Evolutionary conservation across 768 basidiomycete species (phyloP).

Genomic region (Podaxis mareebaensis): DNA sequence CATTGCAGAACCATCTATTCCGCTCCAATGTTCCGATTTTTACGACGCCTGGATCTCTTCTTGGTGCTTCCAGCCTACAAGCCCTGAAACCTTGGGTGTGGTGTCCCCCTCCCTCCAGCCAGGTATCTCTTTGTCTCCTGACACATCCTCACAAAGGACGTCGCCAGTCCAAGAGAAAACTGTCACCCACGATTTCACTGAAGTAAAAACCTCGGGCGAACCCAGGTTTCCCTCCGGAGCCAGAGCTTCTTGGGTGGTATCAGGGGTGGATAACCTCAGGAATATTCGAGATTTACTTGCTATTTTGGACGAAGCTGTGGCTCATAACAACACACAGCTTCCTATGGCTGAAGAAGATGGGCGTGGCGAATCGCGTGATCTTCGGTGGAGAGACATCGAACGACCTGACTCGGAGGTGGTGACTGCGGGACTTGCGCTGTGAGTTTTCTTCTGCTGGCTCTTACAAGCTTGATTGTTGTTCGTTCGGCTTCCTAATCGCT

Average conservation of each 20-base stretch:
- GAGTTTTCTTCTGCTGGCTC: background rate
- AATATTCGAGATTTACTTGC: constrained; percentile 9
- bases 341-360: background rate
- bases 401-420: background rate
- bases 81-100: background rate
- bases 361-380: background rate
- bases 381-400: background rate
- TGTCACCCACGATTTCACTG: background rate
- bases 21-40: constrained; percentile 3
- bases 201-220: background rate
- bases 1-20: background rate
- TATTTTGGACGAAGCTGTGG: constrained; percentile 7
- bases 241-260: background rate
- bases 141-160: background rate
- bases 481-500: background rate
- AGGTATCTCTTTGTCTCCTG: background rate
- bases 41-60: constrained; percentile 16
- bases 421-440: background rate
- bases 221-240: background rate
- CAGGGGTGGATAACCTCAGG: constrained; percentile 6
- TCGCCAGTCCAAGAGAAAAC: background rate
- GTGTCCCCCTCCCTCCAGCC: background rate
- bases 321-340: background rate
- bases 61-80: constrained; percentile 9
- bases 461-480: background rate